phyloP scores from a whole-genome alignment of 352 stramenopile species.

The Thalassiosira exigua region DNA sequence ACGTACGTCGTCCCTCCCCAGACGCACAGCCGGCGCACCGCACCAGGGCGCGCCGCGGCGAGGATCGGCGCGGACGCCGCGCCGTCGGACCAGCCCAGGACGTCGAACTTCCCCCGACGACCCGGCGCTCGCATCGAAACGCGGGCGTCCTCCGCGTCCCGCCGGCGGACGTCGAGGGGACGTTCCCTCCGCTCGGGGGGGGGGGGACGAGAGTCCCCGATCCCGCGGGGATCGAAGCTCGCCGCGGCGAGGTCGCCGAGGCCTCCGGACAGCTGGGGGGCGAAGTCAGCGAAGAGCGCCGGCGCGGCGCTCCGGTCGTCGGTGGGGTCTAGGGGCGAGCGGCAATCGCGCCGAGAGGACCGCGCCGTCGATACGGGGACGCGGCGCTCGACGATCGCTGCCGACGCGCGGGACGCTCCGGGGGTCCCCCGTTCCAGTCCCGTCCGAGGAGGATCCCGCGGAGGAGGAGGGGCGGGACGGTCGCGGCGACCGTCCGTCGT shows the following conservation, averaged over 20 bases:
- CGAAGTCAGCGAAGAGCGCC: constrained; percentile 36
- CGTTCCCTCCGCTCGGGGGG: neutral
- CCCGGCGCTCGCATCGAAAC: neutral
- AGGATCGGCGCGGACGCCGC: neutral
- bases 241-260: constrained; percentile 13
- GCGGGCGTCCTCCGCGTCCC: neutral
- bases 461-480: too few species aligned
- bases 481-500: too few species aligned
- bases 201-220: neutral
- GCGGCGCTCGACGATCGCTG: too few species aligned
- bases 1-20: neutral
- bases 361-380: too few species aligned
- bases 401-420: too few species aligned
- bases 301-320: too few species aligned
- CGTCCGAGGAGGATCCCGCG: too few species aligned
- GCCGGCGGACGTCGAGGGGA: neutral
- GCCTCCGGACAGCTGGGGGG: constrained; percentile 5
- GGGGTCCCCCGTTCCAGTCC: too few species aligned
- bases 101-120: neutral
- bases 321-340: too few species aligned
- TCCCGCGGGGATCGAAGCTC: neutral
- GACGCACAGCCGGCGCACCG: neutral
- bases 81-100: neutral
- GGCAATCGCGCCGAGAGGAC: too few species aligned
- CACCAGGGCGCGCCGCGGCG: neutral